Conservation (phyloP, 2,329 filamentous ascomycete genomes). For the Clarireedia sp. region DNA sequence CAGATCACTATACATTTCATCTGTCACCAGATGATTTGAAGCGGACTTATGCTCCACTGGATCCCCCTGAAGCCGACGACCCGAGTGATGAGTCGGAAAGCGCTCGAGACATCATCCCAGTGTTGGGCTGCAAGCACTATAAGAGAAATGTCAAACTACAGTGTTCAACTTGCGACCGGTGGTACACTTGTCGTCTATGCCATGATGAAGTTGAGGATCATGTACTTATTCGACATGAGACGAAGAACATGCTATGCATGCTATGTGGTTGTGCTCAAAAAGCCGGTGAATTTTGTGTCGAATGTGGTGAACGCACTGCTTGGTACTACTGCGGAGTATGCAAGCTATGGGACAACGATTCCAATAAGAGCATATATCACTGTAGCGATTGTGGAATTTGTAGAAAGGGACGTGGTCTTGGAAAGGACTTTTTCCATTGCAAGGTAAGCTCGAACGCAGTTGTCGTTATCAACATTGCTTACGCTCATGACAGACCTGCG, state of each 20-base stretch:
- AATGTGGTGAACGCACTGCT: constrained; percentile 70
- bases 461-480: not conserved
- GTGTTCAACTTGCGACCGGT: constrained; percentile 79
- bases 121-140: constrained; percentile 84
- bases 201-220: constrained; percentile 81
- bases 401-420: constrained; percentile 78
- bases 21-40: constrained; percentile 53
- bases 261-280: constrained; percentile 78
- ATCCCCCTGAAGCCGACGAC: constrained; percentile 42
- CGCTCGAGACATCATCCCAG: constrained; percentile 27
- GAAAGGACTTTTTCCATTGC: constrained; percentile 98
- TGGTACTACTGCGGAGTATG: constrained; percentile 92
- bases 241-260: constrained; percentile 97
- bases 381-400: constrained; percentile 96
- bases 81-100: constrained; percentile 29
- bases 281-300: constrained; percentile 67
- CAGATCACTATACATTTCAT: constrained; percentile 35
- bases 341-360: constrained; percentile 95
- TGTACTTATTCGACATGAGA: constrained; percentile 69
- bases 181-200: constrained; percentile 94
- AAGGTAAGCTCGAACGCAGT: constrained; percentile 53
- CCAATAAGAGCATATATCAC: constrained; percentile 87
- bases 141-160: constrained; percentile 93
- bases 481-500: constrained; percentile 59
- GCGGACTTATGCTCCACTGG: constrained; percentile 57